Conservation (phyloP, 2,329 filamentous ascomycete species). For the Colletotrichum destructivum region DNA sequence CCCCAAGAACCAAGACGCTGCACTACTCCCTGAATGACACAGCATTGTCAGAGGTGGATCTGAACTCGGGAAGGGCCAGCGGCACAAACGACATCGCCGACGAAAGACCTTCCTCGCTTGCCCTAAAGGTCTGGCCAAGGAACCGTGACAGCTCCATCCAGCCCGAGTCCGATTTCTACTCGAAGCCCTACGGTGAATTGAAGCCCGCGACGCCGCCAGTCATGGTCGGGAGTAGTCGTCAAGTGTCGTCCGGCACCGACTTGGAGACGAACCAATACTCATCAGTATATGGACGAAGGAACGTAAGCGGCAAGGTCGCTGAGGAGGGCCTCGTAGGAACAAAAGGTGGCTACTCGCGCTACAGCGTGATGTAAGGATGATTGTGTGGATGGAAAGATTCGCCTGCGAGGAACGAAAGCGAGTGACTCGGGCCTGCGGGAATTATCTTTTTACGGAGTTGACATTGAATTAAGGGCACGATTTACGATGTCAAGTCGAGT, state of each 20-base stretch:
- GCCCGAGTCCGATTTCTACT: conserved; percentile 63
- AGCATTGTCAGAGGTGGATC: conserved; percentile 62
- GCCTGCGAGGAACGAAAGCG: background rate
- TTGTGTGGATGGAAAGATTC: background rate
- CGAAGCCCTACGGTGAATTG: conserved; percentile 73
- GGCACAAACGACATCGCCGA: conserved; percentile 64
- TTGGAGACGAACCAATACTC: conserved; percentile 54
- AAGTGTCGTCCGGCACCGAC: conserved; percentile 74
- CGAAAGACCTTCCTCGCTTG: conserved; percentile 46
- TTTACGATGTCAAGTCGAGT: background rate
- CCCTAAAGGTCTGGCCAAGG: conserved; percentile 43
- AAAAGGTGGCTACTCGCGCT: conserved; percentile 43
- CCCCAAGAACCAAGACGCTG: conserved; percentile 50
- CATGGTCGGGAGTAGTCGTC: conserved; percentile 64
- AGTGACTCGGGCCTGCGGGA: background rate
- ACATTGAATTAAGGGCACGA: background rate
- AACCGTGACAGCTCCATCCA: conserved; percentile 65
- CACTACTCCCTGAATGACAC: conserved; percentile 48
- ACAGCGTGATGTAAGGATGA: conserved; percentile 42
- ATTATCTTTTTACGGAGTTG: conserved; percentile 1
- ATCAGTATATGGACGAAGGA: conserved; percentile 62
- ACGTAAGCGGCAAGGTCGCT: conserved; percentile 80
- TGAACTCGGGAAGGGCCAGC: conserved; percentile 61
- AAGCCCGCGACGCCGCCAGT: conserved; percentile 68
- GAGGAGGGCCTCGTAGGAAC: conserved; percentile 76